Evolutionary conservation across 2,329 filamentous ascomycete genomes (phyloP).

Genomic region (Talaromyces verruculosus): DNA sequence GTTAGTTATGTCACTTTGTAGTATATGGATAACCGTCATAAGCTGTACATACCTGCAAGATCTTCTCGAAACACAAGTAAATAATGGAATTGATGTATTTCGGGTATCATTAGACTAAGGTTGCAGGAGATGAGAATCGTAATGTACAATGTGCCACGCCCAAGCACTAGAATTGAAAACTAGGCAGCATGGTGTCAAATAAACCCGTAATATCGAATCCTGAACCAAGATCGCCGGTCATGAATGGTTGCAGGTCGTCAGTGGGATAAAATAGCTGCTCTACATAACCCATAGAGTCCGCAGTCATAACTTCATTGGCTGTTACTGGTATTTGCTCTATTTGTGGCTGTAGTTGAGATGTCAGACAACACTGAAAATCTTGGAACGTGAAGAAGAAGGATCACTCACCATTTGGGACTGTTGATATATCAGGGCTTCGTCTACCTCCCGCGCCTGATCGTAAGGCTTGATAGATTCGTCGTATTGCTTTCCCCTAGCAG

Average conservation of each 20-base stretch:
- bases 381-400: too few species aligned
- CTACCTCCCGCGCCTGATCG: background rate
- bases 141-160: background rate
- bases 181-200: slow-evolving; percentile 22
- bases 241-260: slow-evolving; percentile 18
- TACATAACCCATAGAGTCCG: slow-evolving; percentile 5
- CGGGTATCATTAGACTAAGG: background rate
- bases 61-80: too few species aligned
- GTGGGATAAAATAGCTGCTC: slow-evolving; percentile 24
- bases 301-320: background rate
- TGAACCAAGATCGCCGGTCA: slow-evolving; percentile 19
- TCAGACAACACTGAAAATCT: background rate
- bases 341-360: background rate
- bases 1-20: background rate
- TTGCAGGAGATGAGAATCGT: too few species aligned
- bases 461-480: background rate
- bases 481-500: background rate
- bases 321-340: slow-evolving; percentile 3
- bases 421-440: background rate
- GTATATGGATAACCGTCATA: background rate
- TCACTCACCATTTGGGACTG: slow-evolving; percentile 16
- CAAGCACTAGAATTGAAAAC: slow-evolving; percentile 17
- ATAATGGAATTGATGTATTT: background rate
- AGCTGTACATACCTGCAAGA: background rate
- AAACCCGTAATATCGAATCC: slow-evolving; percentile 23